Percentiles rank a stretch among this genome's conserved stretches.
Evolutionary conservation across 75 land plant species (phyloP).

Genomic region (Selaginella tamariscina): DNA sequence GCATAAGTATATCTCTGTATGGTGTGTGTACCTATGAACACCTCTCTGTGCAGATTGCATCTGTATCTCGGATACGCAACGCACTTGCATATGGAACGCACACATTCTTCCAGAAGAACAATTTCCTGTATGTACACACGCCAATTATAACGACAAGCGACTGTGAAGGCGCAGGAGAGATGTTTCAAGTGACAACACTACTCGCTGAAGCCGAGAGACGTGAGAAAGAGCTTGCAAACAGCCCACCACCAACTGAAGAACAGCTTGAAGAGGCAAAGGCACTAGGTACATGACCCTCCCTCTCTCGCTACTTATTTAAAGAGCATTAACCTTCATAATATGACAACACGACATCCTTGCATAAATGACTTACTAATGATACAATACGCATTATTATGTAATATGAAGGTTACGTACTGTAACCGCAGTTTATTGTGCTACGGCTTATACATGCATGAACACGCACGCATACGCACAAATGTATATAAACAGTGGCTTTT

Average conservation of each 20-base stretch:
- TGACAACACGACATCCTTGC: too few relatives aligned
- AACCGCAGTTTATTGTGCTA: too few relatives aligned
- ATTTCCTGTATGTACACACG: slow-evolving; percentile 54
- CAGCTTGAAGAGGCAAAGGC: slow-evolving; percentile 52
- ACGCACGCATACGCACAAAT: too few relatives aligned
- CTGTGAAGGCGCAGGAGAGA: slow-evolving; percentile 29
- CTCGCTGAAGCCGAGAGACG: slow-evolving; percentile 33
- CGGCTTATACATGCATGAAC: too few relatives aligned
- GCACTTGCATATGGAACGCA: slow-evolving; percentile 48
- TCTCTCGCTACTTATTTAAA: too few relatives aligned
- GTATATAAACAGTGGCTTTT: too few relatives aligned
- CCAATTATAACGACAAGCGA: slow-evolving; percentile 65
- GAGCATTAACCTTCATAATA: too few relatives aligned
- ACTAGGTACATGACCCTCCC: slow-evolving; percentile 35
- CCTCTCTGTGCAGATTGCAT: slow-evolving; percentile 41
- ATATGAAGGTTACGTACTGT: too few relatives aligned
- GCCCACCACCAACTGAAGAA: slow-evolving; percentile 64
- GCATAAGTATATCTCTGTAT: too few relatives aligned
- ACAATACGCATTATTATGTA: too few relatives aligned
- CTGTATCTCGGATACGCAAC: slow-evolving; percentile 54
- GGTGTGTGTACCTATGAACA: not conserved
- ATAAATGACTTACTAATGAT: too few relatives aligned
- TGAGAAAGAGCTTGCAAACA: slow-evolving; percentile 44
- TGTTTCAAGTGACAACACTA: slow-evolving; percentile 58
- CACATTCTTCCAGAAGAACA: slow-evolving; percentile 54